phyloP scores from a whole-genome alignment of 352 stramenopile genomes.

The Globisporangium acanthophoron region DNA sequence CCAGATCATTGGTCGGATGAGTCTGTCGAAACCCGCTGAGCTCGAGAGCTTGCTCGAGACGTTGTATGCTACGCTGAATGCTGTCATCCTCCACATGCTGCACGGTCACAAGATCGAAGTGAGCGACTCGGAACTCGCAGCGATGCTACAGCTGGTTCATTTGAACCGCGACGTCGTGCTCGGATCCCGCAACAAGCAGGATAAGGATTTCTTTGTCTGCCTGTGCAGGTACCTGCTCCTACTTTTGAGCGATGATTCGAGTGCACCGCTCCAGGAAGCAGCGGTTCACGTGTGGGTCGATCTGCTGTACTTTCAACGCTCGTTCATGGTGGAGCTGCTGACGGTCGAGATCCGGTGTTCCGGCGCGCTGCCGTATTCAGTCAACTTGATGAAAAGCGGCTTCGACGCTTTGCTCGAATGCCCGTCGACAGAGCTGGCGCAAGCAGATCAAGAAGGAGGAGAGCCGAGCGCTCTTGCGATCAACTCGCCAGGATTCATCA shows the following conservation, averaged over 20 bases:
- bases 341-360: constrained; percentile 57
- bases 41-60: constrained; percentile 39
- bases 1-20: constrained; percentile 47
- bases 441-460: constrained; percentile 1
- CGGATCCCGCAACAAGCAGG: constrained; percentile 39
- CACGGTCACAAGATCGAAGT: constrained; percentile 47
- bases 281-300: constrained; percentile 62
- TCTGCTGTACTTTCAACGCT: constrained; percentile 51
- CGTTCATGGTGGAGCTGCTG: constrained; percentile 46
- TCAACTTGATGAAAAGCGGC: constrained; percentile 78
- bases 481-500: constrained; percentile 24
- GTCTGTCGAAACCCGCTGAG: constrained; percentile 40
- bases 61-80: constrained; percentile 50
- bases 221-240: constrained; percentile 61
- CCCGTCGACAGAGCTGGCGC: constrained; percentile 3
- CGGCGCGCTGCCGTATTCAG: constrained; percentile 44
- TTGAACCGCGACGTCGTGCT: constrained; percentile 54
- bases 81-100: constrained; percentile 58
- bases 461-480: constrained; percentile 3
- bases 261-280: constrained; percentile 36
- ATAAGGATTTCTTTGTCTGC: constrained; percentile 61
- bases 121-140: constrained; percentile 39
- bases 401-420: constrained; percentile 60
- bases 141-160: constrained; percentile 54
- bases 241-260: constrained; percentile 28